Evolutionary conservation across 225 moss, liverwort and hornwort species (phyloP).

Genomic region (Lunularia cruciata): DNA sequence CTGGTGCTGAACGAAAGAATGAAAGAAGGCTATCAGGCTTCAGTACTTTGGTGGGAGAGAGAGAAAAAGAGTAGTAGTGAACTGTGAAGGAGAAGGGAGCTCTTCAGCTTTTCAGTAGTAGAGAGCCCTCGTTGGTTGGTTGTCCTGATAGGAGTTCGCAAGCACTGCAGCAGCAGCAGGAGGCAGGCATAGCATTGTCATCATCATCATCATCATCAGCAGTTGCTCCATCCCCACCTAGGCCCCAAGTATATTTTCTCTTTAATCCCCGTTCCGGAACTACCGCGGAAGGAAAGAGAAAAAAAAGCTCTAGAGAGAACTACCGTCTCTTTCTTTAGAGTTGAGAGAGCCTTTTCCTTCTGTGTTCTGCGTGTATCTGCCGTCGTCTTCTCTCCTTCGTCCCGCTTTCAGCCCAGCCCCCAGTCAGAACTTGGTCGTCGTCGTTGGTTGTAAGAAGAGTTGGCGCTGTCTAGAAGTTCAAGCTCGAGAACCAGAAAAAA

Average conservation of each 20-base stretch:
- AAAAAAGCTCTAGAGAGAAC: neutral
- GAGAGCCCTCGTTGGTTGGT: neutral
- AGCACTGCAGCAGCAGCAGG: neutral
- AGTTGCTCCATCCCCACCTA: neutral
- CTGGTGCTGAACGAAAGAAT: too few species aligned
- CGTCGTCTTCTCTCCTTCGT: neutral
- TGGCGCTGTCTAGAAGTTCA: neutral
- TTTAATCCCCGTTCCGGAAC: neutral
- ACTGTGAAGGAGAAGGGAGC: neutral
- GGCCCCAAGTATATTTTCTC: neutral
- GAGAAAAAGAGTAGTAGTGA: too few species aligned
- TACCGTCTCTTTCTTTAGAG: neutral
- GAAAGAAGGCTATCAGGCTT: too few species aligned
- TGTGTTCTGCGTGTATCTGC: neutral
- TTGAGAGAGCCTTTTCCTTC: neutral
- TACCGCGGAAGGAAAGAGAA: neutral
- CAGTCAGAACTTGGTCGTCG: neutral
- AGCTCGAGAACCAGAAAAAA: too few species aligned
- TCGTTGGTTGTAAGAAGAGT: neutral
- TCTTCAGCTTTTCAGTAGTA: neutral
- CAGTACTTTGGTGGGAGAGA: too few species aligned
- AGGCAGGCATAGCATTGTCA: neutral
- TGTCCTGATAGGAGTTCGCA: conserved; percentile 4
- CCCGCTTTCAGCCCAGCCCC: neutral
- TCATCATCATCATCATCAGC: conserved; percentile 3